phyloP scores from a whole-genome alignment of 2,329 filamentous ascomycete genomes.

The Atkinsonella texensis region DNA sequence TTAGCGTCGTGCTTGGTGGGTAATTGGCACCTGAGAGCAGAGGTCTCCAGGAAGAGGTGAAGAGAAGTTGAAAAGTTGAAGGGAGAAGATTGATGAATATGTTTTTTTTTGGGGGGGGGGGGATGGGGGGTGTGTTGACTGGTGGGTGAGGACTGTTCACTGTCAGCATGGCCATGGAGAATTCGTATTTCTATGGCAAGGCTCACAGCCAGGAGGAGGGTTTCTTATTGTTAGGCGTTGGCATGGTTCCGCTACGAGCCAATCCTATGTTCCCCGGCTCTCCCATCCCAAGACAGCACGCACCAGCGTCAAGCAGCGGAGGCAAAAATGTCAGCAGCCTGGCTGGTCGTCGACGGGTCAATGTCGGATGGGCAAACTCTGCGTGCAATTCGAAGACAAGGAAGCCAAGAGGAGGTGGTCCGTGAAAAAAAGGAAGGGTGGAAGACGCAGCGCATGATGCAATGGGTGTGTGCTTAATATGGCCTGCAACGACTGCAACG shows the following conservation, averaged over 20 bases:
- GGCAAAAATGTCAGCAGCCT: background rate
- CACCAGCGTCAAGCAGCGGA: background rate
- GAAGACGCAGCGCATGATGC: background rate
- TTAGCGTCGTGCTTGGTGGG: background rate
- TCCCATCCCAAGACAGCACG: background rate
- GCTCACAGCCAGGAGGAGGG: background rate
- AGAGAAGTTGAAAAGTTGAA: background rate
- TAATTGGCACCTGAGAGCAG: background rate
- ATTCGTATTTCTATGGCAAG: conserved; percentile 1
- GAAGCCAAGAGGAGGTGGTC: background rate
- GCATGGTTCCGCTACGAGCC: background rate
- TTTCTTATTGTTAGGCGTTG: background rate
- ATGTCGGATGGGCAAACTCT: background rate
- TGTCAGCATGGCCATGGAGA: background rate
- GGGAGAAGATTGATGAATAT: background rate
- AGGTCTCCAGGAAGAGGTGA: background rate
- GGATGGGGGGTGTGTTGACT: background rate
- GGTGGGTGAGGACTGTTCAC: background rate
- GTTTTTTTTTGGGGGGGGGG: too few species aligned
- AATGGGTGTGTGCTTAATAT: background rate
- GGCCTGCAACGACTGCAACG: background rate
- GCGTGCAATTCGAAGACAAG: too few species aligned
- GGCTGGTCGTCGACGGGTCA: background rate
- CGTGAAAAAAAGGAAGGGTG: background rate
- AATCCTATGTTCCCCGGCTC: background rate